A percentile compares a stretch with the other conserved stretches of the same genome.
These are phyloP conservation scores for Chamaenerion angustifolium DNA, from an alignment of 345 rosid genomes.

Conservation along the genomic window DNA sequence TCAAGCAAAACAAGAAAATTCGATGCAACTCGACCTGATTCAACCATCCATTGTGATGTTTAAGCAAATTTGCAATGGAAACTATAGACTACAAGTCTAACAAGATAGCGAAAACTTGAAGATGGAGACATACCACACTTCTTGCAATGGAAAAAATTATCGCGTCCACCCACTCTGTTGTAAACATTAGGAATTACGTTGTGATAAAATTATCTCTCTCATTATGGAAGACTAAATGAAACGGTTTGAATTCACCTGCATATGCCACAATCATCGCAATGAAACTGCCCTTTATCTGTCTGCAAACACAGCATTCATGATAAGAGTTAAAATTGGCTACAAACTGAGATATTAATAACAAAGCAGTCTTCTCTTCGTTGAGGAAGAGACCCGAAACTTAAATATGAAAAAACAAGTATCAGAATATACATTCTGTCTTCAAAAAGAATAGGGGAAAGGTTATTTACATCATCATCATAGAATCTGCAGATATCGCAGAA, in stretches of 20 bases:
- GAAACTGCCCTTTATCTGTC: conserved; percentile 66
- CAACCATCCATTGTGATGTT: too few species aligned
- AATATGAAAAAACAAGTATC: background rate
- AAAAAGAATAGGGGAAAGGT: background rate
- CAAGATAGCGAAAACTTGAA: background rate
- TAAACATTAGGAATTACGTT: background rate
- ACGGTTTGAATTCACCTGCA: conserved; percentile 47
- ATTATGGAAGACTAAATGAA: background rate
- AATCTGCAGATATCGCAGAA: conserved; percentile 85
- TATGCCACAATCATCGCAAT: conserved; percentile 94
- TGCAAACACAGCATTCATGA: conserved; percentile 16
- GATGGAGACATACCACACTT: conserved; percentile 61
- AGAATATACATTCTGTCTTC: too few species aligned
- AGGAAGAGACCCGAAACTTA: background rate
- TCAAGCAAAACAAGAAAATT: too few species aligned
- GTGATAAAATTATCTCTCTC: too few species aligned
- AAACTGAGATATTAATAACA: too few species aligned
- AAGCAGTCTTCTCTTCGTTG: too few species aligned
- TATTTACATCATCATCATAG: conserved; percentile 77
- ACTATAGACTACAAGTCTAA: background rate
- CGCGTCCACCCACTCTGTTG: conserved; percentile 76
- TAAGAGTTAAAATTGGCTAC: background rate
- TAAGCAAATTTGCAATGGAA: too few species aligned
- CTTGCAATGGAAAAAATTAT: conserved; percentile 79
- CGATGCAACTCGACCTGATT: too few species aligned